Conservation (phyloP, 352 stramenopile species). For the Thalassiosira sp. region DNA sequence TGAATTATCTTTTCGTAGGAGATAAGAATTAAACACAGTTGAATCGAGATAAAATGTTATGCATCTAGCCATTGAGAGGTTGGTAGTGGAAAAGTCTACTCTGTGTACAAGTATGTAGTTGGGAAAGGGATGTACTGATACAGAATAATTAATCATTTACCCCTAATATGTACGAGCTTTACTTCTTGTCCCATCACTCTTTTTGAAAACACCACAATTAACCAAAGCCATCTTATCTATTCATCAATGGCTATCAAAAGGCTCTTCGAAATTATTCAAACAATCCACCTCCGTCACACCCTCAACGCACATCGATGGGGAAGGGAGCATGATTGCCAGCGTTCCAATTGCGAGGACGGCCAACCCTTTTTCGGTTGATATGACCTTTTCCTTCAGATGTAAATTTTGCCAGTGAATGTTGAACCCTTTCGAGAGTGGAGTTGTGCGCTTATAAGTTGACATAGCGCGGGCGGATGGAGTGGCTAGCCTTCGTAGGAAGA, state of each 20-base stretch:
- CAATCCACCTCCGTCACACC: slow-evolving; percentile 18
- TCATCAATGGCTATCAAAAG: slow-evolving; percentile 30
- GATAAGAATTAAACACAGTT: too few species aligned
- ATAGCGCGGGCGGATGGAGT: slow-evolving; percentile 7
- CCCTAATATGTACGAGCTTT: too few species aligned
- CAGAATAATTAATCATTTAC: too few species aligned
- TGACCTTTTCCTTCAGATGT: slow-evolving; percentile 40
- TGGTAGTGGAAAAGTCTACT: too few species aligned
- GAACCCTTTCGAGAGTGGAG: slow-evolving; percentile 16
- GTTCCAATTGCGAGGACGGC: slow-evolving; percentile 31
- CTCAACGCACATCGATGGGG: not conserved
- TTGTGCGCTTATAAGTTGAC: slow-evolving; percentile 19
- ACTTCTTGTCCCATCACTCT: too few species aligned
- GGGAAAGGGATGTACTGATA: too few species aligned
- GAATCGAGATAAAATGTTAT: too few species aligned
- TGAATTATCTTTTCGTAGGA: too few species aligned
- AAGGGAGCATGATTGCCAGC: slow-evolving; percentile 39
- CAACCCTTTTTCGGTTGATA: slow-evolving; percentile 32
- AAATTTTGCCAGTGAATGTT: slow-evolving; percentile 23
- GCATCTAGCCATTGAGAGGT: too few species aligned
- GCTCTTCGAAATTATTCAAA: slow-evolving; percentile 26
- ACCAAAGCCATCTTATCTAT: too few species aligned
- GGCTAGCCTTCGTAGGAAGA: slow-evolving; percentile 9
- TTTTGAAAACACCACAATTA: too few species aligned
- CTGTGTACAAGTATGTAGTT: too few species aligned